Percentiles rank a stretch among this genome's conserved stretches.
These are phyloP conservation scores for Cyberlindnera saturnus DNA, from an alignment of 805 yeast species.

Conservation along the genomic window DNA sequence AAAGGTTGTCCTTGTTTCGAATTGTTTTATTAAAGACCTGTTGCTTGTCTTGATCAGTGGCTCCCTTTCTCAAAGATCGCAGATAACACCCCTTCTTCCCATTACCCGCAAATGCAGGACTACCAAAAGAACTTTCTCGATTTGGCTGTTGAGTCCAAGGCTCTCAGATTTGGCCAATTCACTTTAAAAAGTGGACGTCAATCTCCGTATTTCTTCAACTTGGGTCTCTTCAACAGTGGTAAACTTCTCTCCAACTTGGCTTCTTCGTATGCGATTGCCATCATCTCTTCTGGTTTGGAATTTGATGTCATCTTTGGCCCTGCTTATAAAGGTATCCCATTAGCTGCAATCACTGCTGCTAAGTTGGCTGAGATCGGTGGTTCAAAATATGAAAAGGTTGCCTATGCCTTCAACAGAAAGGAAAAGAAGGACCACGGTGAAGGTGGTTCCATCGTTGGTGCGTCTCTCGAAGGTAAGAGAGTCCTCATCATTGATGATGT, in stretches of 20 bases:
- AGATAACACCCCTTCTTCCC: too few species aligned
- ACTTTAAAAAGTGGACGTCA: slow-evolving; percentile 87
- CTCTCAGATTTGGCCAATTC: slow-evolving; percentile 82
- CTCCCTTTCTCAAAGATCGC: too few species aligned
- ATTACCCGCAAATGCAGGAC: slow-evolving; percentile 24
- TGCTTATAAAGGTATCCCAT: slow-evolving; percentile 95
- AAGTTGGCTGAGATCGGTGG: slow-evolving; percentile 88
- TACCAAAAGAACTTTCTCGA: slow-evolving; percentile 69
- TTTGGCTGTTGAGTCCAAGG: slow-evolving; percentile 73
- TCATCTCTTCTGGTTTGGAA: slow-evolving; percentile 71
- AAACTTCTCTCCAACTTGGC: slow-evolving; percentile 74
- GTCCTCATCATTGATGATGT: slow-evolving; percentile 92
- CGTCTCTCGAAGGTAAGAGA: slow-evolving; percentile 60
- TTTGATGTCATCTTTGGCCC: slow-evolving; percentile 95
- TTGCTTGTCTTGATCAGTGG: too few species aligned
- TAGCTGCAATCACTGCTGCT: slow-evolving; percentile 88
- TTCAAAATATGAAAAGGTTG: slow-evolving; percentile 63
- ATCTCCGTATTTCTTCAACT: slow-evolving; percentile 95
- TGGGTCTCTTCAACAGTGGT: slow-evolving; percentile 87
- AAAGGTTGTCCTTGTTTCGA: too few species aligned
- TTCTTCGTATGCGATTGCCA: slow-evolving; percentile 82
- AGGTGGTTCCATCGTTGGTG: slow-evolving; percentile 93
- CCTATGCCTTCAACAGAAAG: slow-evolving; percentile 94
- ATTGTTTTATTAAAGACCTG: too few species aligned
- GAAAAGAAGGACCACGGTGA: slow-evolving; percentile 98